A percentile compares a stretch with the other conserved stretches of the same genome.
These are phyloP conservation scores for Geoglossum cookeanum DNA, from an alignment of 2,329 filamentous ascomycete species.

Conservation along the genomic window DNA sequence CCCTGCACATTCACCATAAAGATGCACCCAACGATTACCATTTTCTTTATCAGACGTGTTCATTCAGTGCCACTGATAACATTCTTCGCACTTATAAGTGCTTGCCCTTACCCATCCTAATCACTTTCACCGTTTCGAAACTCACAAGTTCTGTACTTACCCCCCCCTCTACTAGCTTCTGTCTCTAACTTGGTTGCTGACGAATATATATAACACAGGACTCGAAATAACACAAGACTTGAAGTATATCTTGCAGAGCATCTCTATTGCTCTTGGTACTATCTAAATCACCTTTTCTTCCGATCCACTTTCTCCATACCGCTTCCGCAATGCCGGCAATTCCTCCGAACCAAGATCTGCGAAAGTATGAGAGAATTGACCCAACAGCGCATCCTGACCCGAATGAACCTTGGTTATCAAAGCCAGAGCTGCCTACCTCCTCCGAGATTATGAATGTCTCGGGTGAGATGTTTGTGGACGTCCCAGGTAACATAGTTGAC, in stretches of 20 bases:
- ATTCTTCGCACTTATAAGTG: too few species aligned
- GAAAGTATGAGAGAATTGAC: slow-evolving; percentile 9
- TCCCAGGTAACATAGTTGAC: slow-evolving; percentile 34
- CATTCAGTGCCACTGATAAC: too few species aligned
- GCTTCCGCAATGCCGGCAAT: background rate
- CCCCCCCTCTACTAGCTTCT: background rate
- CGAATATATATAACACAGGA: background rate
- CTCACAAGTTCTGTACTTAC: background rate
- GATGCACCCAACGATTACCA: too few species aligned
- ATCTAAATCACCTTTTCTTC: background rate
- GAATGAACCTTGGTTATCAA: slow-evolving; percentile 16
- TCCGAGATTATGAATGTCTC: slow-evolving; percentile 29
- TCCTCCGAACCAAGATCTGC: slow-evolving; percentile 32
- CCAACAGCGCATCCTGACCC: slow-evolving; percentile 5
- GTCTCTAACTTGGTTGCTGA: background rate
- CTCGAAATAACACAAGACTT: background rate
- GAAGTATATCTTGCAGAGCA: background rate
- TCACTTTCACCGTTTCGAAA: too few species aligned
- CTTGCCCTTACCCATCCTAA: too few species aligned
- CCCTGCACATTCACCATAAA: too few species aligned
- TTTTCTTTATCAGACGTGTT: too few species aligned
- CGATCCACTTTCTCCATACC: background rate
- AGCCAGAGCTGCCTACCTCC: slow-evolving; percentile 35
- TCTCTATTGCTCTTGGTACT: background rate
- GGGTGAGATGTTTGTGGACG: slow-evolving; percentile 12